Conservation (phyloP, 805 yeast genomes). For the Saccharomycopsis babjevae region DNA sequence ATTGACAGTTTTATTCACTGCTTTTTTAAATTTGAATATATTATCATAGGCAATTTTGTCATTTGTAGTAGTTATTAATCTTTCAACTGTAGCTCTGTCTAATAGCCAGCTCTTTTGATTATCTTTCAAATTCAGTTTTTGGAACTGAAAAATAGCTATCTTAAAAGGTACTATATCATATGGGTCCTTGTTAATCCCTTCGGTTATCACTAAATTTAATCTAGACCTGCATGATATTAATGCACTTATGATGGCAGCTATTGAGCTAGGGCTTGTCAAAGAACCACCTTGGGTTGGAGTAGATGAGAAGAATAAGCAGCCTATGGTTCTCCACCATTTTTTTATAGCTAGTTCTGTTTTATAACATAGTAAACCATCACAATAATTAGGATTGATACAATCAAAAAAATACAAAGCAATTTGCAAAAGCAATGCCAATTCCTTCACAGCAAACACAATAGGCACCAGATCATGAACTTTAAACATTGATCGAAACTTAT, state of each 20-base stretch:
- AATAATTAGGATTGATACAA: slow-evolving; percentile 52
- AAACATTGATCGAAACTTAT: slow-evolving; percentile 71
- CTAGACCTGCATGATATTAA: slow-evolving; percentile 57
- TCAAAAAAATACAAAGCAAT: slow-evolving; percentile 70
- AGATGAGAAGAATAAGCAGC: slow-evolving; percentile 35
- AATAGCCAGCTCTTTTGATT: slow-evolving; percentile 12
- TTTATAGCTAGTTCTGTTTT: slow-evolving; percentile 61
- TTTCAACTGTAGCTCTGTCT: slow-evolving; percentile 18
- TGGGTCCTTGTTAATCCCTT: slow-evolving; percentile 52
- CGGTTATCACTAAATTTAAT: slow-evolving; percentile 38
- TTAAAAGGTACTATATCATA: slow-evolving; percentile 64
- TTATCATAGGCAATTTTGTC: slow-evolving; percentile 33
- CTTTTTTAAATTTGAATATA: slow-evolving; percentile 46
- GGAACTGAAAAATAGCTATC: slow-evolving; percentile 63
- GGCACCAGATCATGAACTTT: slow-evolving; percentile 41
- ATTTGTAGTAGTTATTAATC: slow-evolving; percentile 37
- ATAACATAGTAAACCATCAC: slow-evolving; percentile 80
- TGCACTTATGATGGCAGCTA: slow-evolving; percentile 73
- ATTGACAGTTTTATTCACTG: slow-evolving; percentile 63
- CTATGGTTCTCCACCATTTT: slow-evolving; percentile 78
- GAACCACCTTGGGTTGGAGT: slow-evolving; percentile 33
- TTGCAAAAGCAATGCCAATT: slow-evolving; percentile 66
- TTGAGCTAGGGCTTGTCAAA: slow-evolving; percentile 49
- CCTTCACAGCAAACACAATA: slow-evolving; percentile 56
- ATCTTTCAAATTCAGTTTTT: slow-evolving; percentile 23